A percentile compares a stretch with the other conserved stretches of the same genome.
Conservation (phyloP, 2,329 filamentous ascomycete genomes). For the Lachnum nothofagi region DNA sequence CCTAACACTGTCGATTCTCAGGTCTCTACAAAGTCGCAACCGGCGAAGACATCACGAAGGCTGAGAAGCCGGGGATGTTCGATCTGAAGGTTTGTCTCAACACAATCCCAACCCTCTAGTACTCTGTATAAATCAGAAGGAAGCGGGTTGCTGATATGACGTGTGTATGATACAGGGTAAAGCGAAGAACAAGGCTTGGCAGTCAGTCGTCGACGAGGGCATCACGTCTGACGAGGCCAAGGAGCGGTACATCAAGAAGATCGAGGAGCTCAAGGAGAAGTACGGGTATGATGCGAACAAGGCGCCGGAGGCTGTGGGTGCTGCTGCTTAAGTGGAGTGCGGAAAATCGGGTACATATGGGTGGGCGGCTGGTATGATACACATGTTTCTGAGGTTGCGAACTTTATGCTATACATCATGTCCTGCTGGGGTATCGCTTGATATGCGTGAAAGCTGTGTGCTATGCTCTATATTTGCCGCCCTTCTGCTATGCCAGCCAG, state of each 20-base stretch:
- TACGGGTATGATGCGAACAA: slow-evolving; percentile 64
- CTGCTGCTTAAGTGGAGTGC: neutral
- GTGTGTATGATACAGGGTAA: slow-evolving; percentile 49
- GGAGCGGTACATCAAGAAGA: slow-evolving; percentile 67
- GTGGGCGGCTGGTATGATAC: neutral
- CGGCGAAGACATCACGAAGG: slow-evolving; percentile 52
- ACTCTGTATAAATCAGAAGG: neutral
- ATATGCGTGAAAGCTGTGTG: neutral
- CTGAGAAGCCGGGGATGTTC: slow-evolving; percentile 61
- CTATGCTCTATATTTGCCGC: too few species aligned
- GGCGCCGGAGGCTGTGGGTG: slow-evolving; percentile 52
- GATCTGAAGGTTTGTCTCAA: slow-evolving; percentile 50
- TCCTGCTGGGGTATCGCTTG: too few species aligned
- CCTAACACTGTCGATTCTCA: slow-evolving; percentile 26
- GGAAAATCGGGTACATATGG: slow-evolving; percentile 1
- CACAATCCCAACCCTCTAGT: neutral
- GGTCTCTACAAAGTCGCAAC: slow-evolving; percentile 55
- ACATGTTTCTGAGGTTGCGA: too few species aligned
- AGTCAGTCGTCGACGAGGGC: slow-evolving; percentile 61
- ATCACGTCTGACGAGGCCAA: slow-evolving; percentile 62
- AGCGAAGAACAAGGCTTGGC: slow-evolving; percentile 75
- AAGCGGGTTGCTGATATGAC: neutral
- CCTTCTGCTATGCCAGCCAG: too few species aligned
- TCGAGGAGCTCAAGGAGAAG: slow-evolving; percentile 66
- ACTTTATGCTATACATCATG: too few species aligned